These are phyloP conservation scores for Arabidopsis thaliana DNA, from an alignment of 345 rosid genomes.

Conservation along the genomic window TAIR10.1 NC_003071.7:5547501-5548000, in stretches of 20 bases:
- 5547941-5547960: neutral
- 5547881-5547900: conserved; percentile 14
- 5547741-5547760: conserved; percentile 98
- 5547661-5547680: conserved; percentile 36
- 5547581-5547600: conserved; percentile 98
- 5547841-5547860: conserved; percentile 16
- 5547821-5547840: conserved; percentile 8
- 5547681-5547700: conserved; percentile 93
- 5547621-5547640: neutral
- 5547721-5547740: conserved; percentile 99
- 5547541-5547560: conserved; percentile 94
- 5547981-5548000: neutral
- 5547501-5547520: conserved; percentile 94
- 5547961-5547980: conserved; percentile 1
- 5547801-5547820: conserved; percentile 6
- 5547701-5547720: conserved; percentile 96
- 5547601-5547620: conserved; percentile 55
- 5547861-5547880: conserved; percentile 21
- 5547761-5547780: conserved; percentile 81
- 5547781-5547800: conserved; percentile 29
- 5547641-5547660: conserved; percentile 12
- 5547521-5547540: conserved; percentile 96
- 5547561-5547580: conserved; percentile 99
- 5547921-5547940: conserved; percentile 1
- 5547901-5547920: conserved; percentile 1